Evolutionary conservation across 176 grass and related monocot species (phyloP).

Genomic region (Cenchrus fungigraminus): DNA sequence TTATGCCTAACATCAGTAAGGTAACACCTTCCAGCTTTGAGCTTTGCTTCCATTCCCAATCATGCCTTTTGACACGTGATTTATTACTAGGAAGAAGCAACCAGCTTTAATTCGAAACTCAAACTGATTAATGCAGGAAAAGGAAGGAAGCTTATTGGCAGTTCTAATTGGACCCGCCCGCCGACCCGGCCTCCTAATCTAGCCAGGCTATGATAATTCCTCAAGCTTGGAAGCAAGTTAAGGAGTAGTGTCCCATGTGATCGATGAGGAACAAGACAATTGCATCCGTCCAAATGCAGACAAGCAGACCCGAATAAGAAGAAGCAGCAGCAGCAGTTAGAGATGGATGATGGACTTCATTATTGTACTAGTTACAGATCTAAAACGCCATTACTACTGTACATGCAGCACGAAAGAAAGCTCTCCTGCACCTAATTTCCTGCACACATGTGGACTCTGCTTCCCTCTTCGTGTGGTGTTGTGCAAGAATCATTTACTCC

Average conservation of each 20-base stretch:
- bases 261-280: background rate
- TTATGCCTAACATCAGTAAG: too few species aligned
- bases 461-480: too few species aligned
- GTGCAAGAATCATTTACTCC: too few species aligned
- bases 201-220: background rate
- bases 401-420: too few species aligned
- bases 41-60: constrained; percentile 15
- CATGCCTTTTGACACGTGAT: constrained; percentile 19
- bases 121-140: background rate
- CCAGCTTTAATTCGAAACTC: constrained; percentile 41
- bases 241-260: background rate
- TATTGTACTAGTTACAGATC: too few species aligned
- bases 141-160: background rate
- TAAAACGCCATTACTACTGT: too few species aligned
- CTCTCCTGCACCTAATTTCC: too few species aligned
- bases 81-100: background rate
- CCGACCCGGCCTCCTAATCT: background rate
- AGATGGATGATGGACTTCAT: background rate
- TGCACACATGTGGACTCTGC: too few species aligned
- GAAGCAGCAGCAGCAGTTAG: background rate
- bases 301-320: background rate
- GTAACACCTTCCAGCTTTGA: background rate
- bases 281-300: background rate
- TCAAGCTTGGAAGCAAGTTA: constrained; percentile 1
- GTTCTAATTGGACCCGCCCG: background rate